phyloP scores from a whole-genome alignment of 2,329 filamentous ascomycete genomes.

The Coniochaeta sp. region DNA sequence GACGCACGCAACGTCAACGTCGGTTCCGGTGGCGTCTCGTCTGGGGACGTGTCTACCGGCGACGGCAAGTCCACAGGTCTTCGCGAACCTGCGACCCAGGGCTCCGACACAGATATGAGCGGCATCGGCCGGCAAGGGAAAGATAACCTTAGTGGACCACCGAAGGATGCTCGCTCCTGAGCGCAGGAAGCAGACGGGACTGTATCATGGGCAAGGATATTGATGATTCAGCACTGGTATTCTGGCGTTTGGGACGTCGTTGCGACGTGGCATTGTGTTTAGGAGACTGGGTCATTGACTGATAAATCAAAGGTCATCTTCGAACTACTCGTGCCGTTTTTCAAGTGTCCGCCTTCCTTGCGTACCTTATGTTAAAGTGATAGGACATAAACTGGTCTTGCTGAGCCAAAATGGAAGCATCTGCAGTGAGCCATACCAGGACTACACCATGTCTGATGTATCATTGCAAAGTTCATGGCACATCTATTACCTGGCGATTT shows the following conservation, averaged over 20 bases:
- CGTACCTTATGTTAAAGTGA: too few species aligned
- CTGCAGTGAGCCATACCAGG: too few species aligned
- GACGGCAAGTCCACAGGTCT: slow-evolving; percentile 40
- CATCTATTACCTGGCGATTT: too few species aligned
- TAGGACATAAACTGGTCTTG: too few species aligned
- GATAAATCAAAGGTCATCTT: background rate
- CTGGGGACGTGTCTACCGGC: slow-evolving; percentile 45
- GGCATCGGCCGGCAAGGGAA: slow-evolving; percentile 56
- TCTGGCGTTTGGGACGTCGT: background rate
- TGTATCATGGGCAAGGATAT: background rate
- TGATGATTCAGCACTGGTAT: background rate
- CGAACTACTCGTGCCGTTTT: too few species aligned
- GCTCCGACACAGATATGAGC: slow-evolving; percentile 46
- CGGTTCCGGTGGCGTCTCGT: slow-evolving; percentile 48
- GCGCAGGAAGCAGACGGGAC: background rate
- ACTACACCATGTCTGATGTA: too few species aligned
- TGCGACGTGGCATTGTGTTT: background rate
- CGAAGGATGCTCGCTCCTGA: slow-evolving; percentile 43
- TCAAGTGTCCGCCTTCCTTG: too few species aligned
- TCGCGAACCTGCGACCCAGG: slow-evolving; percentile 51
- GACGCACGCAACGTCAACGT: slow-evolving; percentile 64
- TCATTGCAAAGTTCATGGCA: too few species aligned
- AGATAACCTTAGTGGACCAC: slow-evolving; percentile 41
- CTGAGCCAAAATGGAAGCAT: too few species aligned
- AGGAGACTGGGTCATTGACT: background rate